Evolutionary conservation across 2,329 filamentous ascomycete genomes (phyloP).

Genomic region (Diaporthe sp.): DNA sequence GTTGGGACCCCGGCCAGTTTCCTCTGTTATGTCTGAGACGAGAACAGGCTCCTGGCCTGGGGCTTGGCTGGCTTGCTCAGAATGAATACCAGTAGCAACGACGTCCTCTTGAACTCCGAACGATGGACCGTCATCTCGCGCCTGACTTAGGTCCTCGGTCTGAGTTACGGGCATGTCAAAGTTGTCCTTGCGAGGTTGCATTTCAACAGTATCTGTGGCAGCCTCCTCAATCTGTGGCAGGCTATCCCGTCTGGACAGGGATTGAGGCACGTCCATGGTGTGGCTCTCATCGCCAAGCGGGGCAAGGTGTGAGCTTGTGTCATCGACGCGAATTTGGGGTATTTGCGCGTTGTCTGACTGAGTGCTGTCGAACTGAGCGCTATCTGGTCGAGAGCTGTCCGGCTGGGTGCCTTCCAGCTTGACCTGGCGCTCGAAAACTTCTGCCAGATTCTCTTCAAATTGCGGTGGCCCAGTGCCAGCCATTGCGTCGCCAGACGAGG

Average conservation of each 20-base stretch:
- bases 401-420: not conserved
- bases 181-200: not conserved
- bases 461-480: not conserved
- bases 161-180: not conserved
- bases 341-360: not conserved
- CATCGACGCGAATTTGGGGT: not conserved
- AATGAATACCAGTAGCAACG: not conserved
- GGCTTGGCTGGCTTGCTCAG: not conserved
- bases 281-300: not conserved
- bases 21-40: not conserved
- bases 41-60: constrained; percentile 1
- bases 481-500: not conserved
- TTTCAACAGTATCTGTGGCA: not conserved
- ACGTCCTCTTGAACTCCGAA: not conserved
- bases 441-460: not conserved
- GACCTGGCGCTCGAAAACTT: not conserved
- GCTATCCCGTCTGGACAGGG: not conserved
- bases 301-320: not conserved
- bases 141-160: not conserved
- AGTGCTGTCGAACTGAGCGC: not conserved
- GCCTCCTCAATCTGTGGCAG: not conserved
- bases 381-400: not conserved
- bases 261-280: not conserved
- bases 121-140: not conserved
- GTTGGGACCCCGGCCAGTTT: not conserved